Conservation (phyloP, 257 asterid genomes). For the Buddleja alternifolia region DNA sequence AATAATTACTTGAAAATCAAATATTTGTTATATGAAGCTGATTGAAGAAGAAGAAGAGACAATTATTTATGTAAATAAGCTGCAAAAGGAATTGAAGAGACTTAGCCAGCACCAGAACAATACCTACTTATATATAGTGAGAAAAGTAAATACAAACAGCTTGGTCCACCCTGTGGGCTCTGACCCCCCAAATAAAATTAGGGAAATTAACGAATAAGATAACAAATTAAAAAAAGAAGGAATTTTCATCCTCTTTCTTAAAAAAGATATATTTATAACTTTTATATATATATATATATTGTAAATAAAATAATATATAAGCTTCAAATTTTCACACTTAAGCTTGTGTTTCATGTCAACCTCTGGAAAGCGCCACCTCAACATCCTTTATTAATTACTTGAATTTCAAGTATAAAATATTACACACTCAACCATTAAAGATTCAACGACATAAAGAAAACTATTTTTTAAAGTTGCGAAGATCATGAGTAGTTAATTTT, state of each 20-base stretch:
- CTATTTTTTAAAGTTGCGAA: too few species aligned
- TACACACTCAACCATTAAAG: neutral
- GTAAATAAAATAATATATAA: neutral
- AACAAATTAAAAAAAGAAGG: neutral
- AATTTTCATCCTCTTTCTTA: too few species aligned
- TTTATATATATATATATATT: neutral
- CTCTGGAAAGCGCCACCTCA: slow-evolving; percentile 63
- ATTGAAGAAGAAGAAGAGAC: slow-evolving; percentile 1
- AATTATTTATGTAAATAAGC: neutral
- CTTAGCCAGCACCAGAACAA: slow-evolving; percentile 15
- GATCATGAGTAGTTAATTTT: too few species aligned
- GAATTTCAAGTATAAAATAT: slow-evolving; percentile 44
- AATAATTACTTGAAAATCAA: neutral
- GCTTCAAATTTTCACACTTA: neutral
- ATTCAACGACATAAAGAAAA: too few species aligned
- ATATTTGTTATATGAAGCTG: neutral
- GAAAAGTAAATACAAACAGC: neutral
- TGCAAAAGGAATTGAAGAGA: neutral
- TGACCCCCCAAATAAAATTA: neutral
- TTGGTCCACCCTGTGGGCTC: slow-evolving; percentile 4
- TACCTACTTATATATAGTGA: slow-evolving; percentile 32
- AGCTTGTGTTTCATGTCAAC: slow-evolving; percentile 39
- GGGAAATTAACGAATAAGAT: neutral
- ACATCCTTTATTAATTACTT: slow-evolving; percentile 44
- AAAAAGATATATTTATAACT: too few species aligned